These are phyloP conservation scores for Zasmidium angulare DNA, from an alignment of 2,329 filamentous ascomycete genomes.

Conservation along the genomic window DNA sequence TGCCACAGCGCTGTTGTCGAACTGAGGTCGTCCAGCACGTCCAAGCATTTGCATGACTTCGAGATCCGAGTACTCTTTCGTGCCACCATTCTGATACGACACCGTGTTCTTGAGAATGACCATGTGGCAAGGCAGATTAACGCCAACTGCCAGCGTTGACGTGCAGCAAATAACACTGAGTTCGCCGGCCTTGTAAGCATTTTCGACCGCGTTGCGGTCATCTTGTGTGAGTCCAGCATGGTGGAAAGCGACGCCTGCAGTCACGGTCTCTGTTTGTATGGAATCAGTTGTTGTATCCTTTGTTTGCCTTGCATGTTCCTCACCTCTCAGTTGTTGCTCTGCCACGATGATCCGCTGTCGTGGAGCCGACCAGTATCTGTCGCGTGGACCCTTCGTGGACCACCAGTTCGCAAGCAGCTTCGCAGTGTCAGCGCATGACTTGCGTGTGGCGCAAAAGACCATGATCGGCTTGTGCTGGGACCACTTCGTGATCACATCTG, in stretches of 20 bases:
- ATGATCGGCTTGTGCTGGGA: slow-evolving; percentile 73
- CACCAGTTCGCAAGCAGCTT: slow-evolving; percentile 67
- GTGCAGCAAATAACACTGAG: slow-evolving; percentile 83
- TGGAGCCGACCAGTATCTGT: slow-evolving; percentile 65
- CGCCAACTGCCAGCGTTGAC: slow-evolving; percentile 77
- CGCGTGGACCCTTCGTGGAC: slow-evolving; percentile 49
- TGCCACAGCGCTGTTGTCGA: slow-evolving; percentile 72
- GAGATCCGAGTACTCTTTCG: slow-evolving; percentile 73
- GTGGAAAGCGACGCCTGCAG: slow-evolving; percentile 73
- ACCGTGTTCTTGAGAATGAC: slow-evolving; percentile 81
- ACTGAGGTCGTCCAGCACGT: slow-evolving; percentile 79
- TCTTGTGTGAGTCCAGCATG: slow-evolving; percentile 69
- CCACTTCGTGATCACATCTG: slow-evolving; percentile 65
- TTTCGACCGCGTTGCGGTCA: slow-evolving; percentile 68
- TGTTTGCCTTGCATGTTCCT: slow-evolving; percentile 16
- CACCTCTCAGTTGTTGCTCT: slow-evolving; percentile 61
- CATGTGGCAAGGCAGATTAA: slow-evolving; percentile 65
- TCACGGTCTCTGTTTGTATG: slow-evolving; percentile 41
- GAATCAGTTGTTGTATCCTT: slow-evolving; percentile 21
- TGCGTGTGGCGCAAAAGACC: slow-evolving; percentile 78
- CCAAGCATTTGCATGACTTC: slow-evolving; percentile 92
- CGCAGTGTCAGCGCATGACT: slow-evolving; percentile 68
- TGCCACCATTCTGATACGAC: slow-evolving; percentile 57
- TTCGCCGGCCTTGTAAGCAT: slow-evolving; percentile 67
- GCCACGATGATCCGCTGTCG: slow-evolving; percentile 51